Conservation (phyloP, 306 rosid genomes). For the Ochetophila trinervis region DNA sequence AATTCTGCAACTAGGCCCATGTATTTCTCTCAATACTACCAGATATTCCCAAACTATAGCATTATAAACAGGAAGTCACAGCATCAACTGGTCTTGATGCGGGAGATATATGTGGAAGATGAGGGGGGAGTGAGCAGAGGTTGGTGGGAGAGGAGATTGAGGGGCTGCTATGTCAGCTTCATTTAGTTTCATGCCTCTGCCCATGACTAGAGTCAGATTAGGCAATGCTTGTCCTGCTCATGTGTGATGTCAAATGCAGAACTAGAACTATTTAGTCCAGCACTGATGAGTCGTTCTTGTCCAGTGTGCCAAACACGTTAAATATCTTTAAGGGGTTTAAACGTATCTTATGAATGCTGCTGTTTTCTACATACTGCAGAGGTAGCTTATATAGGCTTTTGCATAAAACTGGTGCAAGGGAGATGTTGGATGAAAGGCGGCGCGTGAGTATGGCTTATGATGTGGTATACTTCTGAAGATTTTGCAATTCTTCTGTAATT, state of each 20-base stretch:
- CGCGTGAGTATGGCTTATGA: constrained; percentile 88
- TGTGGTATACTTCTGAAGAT: constrained; percentile 65
- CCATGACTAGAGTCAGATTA: too few species aligned
- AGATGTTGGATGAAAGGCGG: constrained; percentile 86
- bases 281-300: not conserved
- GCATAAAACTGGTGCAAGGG: constrained; percentile 80
- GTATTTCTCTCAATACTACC: too few species aligned
- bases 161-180: too few species aligned
- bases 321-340: constrained; percentile 17
- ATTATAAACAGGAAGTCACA: too few species aligned
- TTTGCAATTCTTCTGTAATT: constrained; percentile 3
- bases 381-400: constrained; percentile 95
- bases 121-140: too few species aligned
- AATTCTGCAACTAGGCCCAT: too few species aligned
- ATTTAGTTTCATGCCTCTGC: too few species aligned
- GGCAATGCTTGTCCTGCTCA: too few species aligned
- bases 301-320: not conserved
- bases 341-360: constrained; percentile 19
- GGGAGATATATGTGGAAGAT: too few species aligned
- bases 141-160: too few species aligned
- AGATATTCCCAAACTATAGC: too few species aligned
- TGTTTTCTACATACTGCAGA: constrained; percentile 59
- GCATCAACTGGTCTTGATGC: too few species aligned
- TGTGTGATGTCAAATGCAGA: not conserved
- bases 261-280: not conserved